Evolutionary conservation across 192 early-diverging fungal species (phyloP).

Genomic region (Coemansia sp.): DNA sequence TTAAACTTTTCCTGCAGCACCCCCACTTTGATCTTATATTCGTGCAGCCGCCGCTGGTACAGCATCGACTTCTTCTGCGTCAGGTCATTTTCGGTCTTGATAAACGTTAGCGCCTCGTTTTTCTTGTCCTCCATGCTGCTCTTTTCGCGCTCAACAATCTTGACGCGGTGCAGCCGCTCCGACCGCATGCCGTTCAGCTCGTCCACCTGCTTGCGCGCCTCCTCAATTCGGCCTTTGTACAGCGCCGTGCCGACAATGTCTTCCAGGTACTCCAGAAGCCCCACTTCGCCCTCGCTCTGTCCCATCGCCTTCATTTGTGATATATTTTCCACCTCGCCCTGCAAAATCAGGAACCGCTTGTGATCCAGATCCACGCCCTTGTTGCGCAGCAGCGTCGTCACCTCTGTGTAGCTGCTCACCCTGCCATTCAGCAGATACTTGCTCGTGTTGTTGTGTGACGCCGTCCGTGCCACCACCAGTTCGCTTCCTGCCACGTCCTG

Average conservation of each 20-base stretch:
- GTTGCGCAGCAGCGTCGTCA: slow-evolving; percentile 75
- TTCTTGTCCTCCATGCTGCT: slow-evolving; percentile 74
- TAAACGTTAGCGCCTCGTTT: slow-evolving; percentile 76
- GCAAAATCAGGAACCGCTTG: slow-evolving; percentile 96
- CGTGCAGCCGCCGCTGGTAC: slow-evolving; percentile 71
- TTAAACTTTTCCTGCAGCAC: slow-evolving; percentile 57
- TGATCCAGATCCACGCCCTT: slow-evolving; percentile 96
- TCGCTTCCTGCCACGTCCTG: slow-evolving; percentile 64
- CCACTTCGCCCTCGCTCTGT: slow-evolving; percentile 88
- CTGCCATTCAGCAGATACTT: slow-evolving; percentile 73
- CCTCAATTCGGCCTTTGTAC: slow-evolving; percentile 85
- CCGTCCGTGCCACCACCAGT: slow-evolving; percentile 78
- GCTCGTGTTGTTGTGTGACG: slow-evolving; percentile 65
- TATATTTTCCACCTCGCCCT: slow-evolving; percentile 99
- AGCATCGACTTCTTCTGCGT: slow-evolving; percentile 68
- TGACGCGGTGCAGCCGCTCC: slow-evolving; percentile 80
- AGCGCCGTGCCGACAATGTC: slow-evolving; percentile 95
- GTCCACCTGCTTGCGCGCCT: slow-evolving; percentile 68
- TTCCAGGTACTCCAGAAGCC: slow-evolving; percentile 95
- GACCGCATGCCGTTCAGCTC: slow-evolving; percentile 71
- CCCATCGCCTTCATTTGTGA: slow-evolving; percentile 97
- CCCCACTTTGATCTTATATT: slow-evolving; percentile 57
- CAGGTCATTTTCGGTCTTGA: slow-evolving; percentile 80
- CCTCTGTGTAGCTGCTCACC: slow-evolving; percentile 73
- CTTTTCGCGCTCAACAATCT: slow-evolving; percentile 88